A percentile compares a stretch with the other conserved stretches of the same genome.
Conservation (phyloP, 202 grass and related monocot genomes). For the Alloteropsis angusta region DNA sequence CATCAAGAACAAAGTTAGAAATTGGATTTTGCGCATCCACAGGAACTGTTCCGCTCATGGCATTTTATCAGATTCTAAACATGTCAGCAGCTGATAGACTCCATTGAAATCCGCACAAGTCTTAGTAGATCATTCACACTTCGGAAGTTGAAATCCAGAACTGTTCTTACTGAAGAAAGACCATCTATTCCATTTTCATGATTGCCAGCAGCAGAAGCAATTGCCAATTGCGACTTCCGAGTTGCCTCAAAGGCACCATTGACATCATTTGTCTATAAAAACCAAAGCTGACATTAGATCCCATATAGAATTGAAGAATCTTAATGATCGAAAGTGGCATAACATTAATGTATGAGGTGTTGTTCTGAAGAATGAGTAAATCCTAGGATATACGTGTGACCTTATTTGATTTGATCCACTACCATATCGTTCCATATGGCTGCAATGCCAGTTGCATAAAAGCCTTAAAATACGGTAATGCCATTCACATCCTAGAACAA, state of each 20-base stretch:
- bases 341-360: constrained; percentile 4
- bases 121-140: constrained; percentile 73
- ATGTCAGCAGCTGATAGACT: constrained; percentile 72
- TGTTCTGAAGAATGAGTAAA: neutral
- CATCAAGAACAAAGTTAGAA: constrained; percentile 5
- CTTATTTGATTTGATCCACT: too few species aligned
- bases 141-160: constrained; percentile 90
- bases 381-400: neutral
- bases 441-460: neutral
- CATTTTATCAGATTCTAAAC: constrained; percentile 13
- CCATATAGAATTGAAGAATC: constrained; percentile 15
- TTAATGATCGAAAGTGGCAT: constrained; percentile 2
- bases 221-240: constrained; percentile 71
- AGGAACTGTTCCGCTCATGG: constrained; percentile 7
- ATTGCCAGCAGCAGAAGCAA: constrained; percentile 48
- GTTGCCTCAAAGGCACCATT: constrained; percentile 87
- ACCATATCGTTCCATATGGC: neutral
- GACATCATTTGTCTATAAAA: constrained; percentile 71
- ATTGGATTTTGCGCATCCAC: constrained; percentile 10
- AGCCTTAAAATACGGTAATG: neutral
- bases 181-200: constrained; percentile 54
- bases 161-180: constrained; percentile 64
- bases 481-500: constrained; percentile 12
- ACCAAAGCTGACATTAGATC: constrained; percentile 33
- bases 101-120: constrained; percentile 85